Conservation (phyloP, 352 stramenopile species). For the Phytophthora kernoviae region DNA sequence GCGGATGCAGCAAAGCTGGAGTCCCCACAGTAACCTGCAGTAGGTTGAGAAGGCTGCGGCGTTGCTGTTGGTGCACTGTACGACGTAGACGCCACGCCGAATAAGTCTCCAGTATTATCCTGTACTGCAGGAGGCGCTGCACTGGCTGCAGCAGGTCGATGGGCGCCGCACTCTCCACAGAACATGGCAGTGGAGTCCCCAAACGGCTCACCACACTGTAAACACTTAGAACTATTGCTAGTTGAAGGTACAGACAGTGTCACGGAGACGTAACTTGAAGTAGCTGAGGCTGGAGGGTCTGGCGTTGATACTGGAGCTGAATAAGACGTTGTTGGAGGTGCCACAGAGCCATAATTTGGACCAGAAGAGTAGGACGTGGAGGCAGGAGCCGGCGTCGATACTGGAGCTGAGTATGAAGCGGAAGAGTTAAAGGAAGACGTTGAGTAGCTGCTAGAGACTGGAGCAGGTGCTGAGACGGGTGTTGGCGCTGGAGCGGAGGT, state of each 20-base stretch:
- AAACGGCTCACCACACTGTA: slow-evolving; percentile 59
- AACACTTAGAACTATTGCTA: slow-evolving; percentile 29
- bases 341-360: slow-evolving; percentile 19
- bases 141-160: slow-evolving; percentile 31
- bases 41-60: slow-evolving; percentile 5
- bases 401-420: slow-evolving; percentile 7
- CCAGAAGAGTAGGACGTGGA: slow-evolving; percentile 12
- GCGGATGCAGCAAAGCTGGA: slow-evolving; percentile 32
- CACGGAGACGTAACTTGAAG: slow-evolving; percentile 15
- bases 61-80: slow-evolving; percentile 16
- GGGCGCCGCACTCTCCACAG: slow-evolving; percentile 77
- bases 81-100: slow-evolving; percentile 45
- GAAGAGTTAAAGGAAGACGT: slow-evolving; percentile 13
- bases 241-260: slow-evolving; percentile 1
- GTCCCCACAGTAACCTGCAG: slow-evolving; percentile 10
- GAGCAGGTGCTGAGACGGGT: slow-evolving; percentile 12
- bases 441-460: slow-evolving; percentile 3
- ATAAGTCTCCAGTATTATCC: slow-evolving; percentile 65
- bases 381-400: slow-evolving; percentile 7
- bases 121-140: slow-evolving; percentile 3
- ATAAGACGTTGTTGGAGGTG: slow-evolving; percentile 15
- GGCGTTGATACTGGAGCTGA: slow-evolving; percentile 21
- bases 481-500: slow-evolving; percentile 6
- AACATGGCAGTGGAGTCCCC: slow-evolving; percentile 61
- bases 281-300: slow-evolving; percentile 5